Base-by-base conservation (phyloP, 2,329 filamentous ascomycete species). In the Cercospora citrullina region DNA sequence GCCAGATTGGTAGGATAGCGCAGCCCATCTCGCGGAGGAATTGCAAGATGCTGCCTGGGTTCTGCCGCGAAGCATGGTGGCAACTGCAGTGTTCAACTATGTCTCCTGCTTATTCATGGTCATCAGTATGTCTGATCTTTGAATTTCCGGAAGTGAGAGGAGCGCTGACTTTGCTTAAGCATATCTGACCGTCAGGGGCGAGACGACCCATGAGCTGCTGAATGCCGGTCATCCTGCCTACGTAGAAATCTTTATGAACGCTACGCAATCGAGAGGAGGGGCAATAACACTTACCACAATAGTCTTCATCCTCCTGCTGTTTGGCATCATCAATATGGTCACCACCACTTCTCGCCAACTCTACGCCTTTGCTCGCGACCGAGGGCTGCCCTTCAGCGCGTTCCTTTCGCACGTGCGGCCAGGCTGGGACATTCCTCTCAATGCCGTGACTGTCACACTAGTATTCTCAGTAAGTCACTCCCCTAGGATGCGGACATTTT, bases 301-400 rank as follows among this genome's bases (percentile, higher is more conserved):
- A 4, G 67, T 75, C 23, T 64, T 76, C 45, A 48, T 76, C 28
- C 70, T 74, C 21, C 58, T 64, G 28, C 67, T 74, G n/a, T 67
- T 69, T 16, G 70, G 71, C 33, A 69, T 67, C 14, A 71, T 69
- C 6, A 70, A 69, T 7, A 71, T 71, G 58, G 84, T 84, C 2
- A 80, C 81, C 36, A 77, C 79, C 6, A 79, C 79, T 3, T 80
- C 79, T 18, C 77, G 81, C 14, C 80, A 82, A 77, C 72, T 79
- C 1, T 83, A 75, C 66, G 81, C 80, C 0, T 83, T 83, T 67
- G 81, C 81, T 3, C 74, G 80, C 14, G 80, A 81, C 68, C 75
- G 78, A 18, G 80, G 77, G 9, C 65, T 80, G 55, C 79, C 78
- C 76, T 75, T 76, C 59, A 74, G 63, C 65, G 65, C 73, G 10